These are phyloP conservation scores for Ophiocordyceps sinensis DNA, from an alignment of 2,329 filamentous ascomycete species.

Conservation along the genomic window DNA sequence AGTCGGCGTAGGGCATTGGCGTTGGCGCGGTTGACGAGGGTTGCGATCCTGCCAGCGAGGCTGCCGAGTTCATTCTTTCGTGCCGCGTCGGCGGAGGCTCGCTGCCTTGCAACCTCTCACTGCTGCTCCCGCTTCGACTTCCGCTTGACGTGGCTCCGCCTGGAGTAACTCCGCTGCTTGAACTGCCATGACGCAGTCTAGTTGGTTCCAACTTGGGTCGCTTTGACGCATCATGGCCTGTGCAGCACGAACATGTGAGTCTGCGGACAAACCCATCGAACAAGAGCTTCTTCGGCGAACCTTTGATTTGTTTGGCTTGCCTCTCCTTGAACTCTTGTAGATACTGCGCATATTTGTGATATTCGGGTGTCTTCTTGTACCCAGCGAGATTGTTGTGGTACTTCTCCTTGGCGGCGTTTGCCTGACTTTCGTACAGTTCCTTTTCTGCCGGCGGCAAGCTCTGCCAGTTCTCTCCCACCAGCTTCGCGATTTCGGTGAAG, in stretches of 20 bases:
- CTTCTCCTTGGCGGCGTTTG: constrained; percentile 58
- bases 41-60: constrained; percentile 30
- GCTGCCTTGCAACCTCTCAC: constrained; percentile 31
- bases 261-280: background rate
- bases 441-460: constrained; percentile 51
- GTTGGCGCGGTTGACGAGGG: constrained; percentile 24
- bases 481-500: constrained; percentile 72
- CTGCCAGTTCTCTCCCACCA: constrained; percentile 74
- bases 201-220: constrained; percentile 28
- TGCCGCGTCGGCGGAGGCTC: constrained; percentile 31
- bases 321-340: constrained; percentile 65
- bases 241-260: background rate
- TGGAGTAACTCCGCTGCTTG: constrained; percentile 25
- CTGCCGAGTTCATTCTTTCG: constrained; percentile 32
- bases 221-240: constrained; percentile 29
- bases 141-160: constrained; percentile 18
- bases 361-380: constrained; percentile 65
- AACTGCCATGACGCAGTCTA: constrained; percentile 21
- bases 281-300: constrained; percentile 23
- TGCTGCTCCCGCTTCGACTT: constrained; percentile 32
- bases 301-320: constrained; percentile 43
- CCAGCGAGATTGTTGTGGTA: constrained; percentile 59
- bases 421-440: constrained; percentile 58
- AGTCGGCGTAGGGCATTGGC: constrained; percentile 18
- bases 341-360: constrained; percentile 55